Evolutionary conservation across 805 yeast species (phyloP).

Genomic region (Candida morakotiae): DNA sequence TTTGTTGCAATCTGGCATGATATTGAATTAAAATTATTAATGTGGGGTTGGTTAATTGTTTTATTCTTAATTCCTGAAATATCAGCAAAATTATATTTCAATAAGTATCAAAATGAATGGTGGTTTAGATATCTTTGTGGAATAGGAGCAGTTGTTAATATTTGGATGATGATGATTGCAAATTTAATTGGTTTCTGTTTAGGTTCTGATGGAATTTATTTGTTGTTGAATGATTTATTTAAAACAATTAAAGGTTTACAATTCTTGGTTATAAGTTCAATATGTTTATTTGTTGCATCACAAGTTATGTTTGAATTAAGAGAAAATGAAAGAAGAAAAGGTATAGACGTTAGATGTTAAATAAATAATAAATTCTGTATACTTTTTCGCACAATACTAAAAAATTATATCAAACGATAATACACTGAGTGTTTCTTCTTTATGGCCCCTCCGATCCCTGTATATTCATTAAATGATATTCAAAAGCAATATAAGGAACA

Average conservation of each 20-base stretch:
- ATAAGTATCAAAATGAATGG: slow-evolving; percentile 41
- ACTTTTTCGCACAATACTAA: no score
- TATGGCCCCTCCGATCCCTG: slow-evolving; percentile 46
- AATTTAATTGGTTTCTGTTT: slow-evolving; percentile 92
- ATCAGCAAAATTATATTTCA: slow-evolving; percentile 46
- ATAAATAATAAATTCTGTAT: no score
- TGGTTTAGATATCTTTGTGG: slow-evolving; percentile 86
- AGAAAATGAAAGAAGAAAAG: slow-evolving; percentile 78
- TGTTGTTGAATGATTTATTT: slow-evolving; percentile 66
- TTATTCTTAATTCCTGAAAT: slow-evolving; percentile 85
- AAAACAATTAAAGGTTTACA: slow-evolving; percentile 64
- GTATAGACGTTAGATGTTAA: slow-evolving; percentile 76
- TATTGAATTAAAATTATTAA: slow-evolving; percentile 74
- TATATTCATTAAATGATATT: slow-evolving; percentile 27
- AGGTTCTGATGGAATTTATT: slow-evolving; percentile 78
- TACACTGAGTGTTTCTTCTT: no score
- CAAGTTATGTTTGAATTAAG: slow-evolving; percentile 95
- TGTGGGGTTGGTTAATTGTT: slow-evolving; percentile 97
- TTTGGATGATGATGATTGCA: slow-evolving; percentile 98
- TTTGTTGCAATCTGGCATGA: slow-evolving; percentile 99
- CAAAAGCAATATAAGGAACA: slow-evolving; percentile 20
- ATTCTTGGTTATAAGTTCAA: slow-evolving; percentile 59
- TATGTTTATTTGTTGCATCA: slow-evolving; percentile 71
- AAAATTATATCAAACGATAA: no score
- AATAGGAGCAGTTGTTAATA: slow-evolving; percentile 79